Conservation (phyloP, 768 basidiomycete species). For the Tricholoma sp. region DNA sequence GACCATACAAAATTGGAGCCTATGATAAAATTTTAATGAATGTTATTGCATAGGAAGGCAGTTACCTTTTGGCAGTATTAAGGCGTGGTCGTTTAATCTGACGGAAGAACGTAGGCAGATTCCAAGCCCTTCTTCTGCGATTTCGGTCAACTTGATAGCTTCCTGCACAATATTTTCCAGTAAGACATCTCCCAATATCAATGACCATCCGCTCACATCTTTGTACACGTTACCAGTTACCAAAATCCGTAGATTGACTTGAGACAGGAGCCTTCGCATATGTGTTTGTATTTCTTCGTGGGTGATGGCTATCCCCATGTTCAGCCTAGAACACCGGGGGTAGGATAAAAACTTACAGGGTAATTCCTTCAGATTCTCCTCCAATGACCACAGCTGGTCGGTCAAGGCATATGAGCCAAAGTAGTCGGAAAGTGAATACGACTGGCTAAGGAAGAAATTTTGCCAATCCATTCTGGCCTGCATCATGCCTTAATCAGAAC, state of each 20-base stretch:
- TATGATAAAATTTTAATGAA: slow-evolving; percentile 24
- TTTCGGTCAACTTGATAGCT: slow-evolving; percentile 66
- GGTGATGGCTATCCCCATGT: slow-evolving; percentile 51
- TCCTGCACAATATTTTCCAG: slow-evolving; percentile 43
- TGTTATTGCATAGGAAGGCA: background rate
- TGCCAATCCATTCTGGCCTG: slow-evolving; percentile 75
- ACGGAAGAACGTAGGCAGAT: slow-evolving; percentile 48
- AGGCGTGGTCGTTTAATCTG: slow-evolving; percentile 48
- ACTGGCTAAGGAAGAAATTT: slow-evolving; percentile 85
- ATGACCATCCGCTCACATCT: slow-evolving; percentile 47
- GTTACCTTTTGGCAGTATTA: slow-evolving; percentile 70
- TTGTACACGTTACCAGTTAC: slow-evolving; percentile 82
- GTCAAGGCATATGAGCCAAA: slow-evolving; percentile 68
- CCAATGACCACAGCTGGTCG: slow-evolving; percentile 67
- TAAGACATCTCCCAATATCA: background rate
- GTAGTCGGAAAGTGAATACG: slow-evolving; percentile 74
- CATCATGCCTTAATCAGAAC: slow-evolving; percentile 2
- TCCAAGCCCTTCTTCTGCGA: slow-evolving; percentile 61
- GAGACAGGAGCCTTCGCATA: slow-evolving; percentile 50
- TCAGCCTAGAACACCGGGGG: background rate
- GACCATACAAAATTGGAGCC: slow-evolving; percentile 69
- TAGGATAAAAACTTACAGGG: slow-evolving; percentile 43
- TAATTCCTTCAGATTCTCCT: slow-evolving; percentile 75
- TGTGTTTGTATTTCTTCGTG: slow-evolving; percentile 65
- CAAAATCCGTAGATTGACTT: slow-evolving; percentile 66